Conservation (phyloP, 768 basidiomycete species). For the Kwoniella shandongensis region DNA sequence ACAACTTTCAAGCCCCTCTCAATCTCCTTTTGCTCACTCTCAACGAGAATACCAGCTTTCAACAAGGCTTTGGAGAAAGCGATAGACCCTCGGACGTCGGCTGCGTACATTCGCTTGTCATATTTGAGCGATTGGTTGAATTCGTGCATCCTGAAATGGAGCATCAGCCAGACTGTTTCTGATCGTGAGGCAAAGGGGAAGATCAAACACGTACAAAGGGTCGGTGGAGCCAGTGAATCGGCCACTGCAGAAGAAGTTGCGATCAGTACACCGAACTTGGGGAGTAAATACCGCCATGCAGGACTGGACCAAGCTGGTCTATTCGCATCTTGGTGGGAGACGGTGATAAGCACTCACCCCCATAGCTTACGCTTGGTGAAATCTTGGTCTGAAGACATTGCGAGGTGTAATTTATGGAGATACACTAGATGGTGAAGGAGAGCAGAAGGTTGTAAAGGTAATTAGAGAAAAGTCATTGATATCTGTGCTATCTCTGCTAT, state of each 20-base stretch:
- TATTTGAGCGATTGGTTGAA: constrained; percentile 96
- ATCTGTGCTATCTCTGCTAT: too few relatives aligned
- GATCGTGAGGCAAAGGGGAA: constrained; percentile 11
- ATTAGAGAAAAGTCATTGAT: too few relatives aligned
- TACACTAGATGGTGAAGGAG: background rate
- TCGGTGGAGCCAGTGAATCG: constrained; percentile 86
- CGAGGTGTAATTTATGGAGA: background rate
- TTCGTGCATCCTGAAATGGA: constrained; percentile 75
- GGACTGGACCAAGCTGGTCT: background rate
- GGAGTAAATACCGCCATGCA: background rate
- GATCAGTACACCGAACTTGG: background rate
- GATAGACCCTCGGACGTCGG: constrained; percentile 89
- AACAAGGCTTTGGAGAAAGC: constrained; percentile 88
- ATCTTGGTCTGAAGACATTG: constrained; percentile 25
- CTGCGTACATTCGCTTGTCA: constrained; percentile 89
- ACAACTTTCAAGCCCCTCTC: constrained; percentile 70
- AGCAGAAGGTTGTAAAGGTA: too few relatives aligned
- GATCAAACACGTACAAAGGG: constrained; percentile 63
- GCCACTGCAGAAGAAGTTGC: constrained; percentile 57
- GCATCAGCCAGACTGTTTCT: background rate
- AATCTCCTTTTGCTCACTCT: constrained; percentile 70
- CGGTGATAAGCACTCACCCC: constrained; percentile 34
- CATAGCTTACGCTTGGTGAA: constrained; percentile 47
- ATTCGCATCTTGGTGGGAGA: too few relatives aligned
- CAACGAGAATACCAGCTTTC: constrained; percentile 73